Evolutionary conservation across 768 basidiomycete species (phyloP).

Genomic region (Udeniomyces megalosporus): DNA sequence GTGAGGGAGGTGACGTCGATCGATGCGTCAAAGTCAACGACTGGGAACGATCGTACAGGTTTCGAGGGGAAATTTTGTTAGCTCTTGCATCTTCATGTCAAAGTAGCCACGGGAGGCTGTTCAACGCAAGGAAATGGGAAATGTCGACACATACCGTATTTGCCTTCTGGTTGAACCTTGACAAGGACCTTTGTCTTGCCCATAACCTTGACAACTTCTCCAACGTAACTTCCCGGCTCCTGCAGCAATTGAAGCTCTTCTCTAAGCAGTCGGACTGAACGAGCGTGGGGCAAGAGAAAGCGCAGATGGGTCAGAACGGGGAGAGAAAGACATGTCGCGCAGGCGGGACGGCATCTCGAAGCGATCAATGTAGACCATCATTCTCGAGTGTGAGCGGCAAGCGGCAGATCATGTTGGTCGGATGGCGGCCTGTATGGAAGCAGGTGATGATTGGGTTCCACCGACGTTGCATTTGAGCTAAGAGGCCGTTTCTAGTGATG

Average conservation of each 20-base stretch:
- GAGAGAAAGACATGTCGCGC: too few species aligned
- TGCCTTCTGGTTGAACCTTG: slow-evolving; percentile 96
- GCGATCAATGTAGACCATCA: too few species aligned
- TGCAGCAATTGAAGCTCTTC: slow-evolving; percentile 87
- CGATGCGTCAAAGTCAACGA: slow-evolving; percentile 82
- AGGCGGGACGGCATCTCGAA: too few species aligned
- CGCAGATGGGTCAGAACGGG: not conserved
- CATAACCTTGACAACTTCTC: slow-evolving; percentile 96
- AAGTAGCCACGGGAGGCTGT: not conserved
- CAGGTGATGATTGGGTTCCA: too few species aligned
- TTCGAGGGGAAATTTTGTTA: not conserved
- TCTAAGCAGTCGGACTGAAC: slow-evolving; percentile 61
- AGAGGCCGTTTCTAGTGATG: too few species aligned
- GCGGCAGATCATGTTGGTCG: too few species aligned
- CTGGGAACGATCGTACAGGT: too few species aligned
- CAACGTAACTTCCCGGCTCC: slow-evolving; percentile 93
- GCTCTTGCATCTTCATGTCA: not conserved
- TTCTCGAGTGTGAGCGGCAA: too few species aligned
- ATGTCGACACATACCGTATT: slow-evolving; percentile 68
- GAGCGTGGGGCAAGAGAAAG: not conserved
- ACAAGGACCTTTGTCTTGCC: slow-evolving; percentile 97
- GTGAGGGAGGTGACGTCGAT: slow-evolving; percentile 66
- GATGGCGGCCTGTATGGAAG: too few species aligned
- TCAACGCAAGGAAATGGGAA: not conserved
- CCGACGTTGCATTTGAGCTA: too few species aligned